These are phyloP conservation scores for Aotearoamyces nothofagi DNA, from an alignment of 2,329 filamentous ascomycete genomes.

Conservation along the genomic window DNA sequence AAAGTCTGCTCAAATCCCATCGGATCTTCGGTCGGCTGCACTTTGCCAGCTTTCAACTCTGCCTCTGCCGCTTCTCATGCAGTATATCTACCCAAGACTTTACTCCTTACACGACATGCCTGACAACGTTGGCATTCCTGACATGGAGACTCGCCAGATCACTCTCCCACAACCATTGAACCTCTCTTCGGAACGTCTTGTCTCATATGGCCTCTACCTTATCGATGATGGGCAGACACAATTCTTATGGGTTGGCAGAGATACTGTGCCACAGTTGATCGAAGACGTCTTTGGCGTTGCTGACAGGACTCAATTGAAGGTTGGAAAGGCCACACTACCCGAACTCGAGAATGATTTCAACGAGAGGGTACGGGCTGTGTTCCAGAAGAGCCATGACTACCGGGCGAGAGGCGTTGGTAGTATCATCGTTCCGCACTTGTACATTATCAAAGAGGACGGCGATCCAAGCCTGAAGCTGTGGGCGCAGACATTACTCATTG, in stretches of 20 bases:
- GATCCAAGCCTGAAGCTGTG: slow-evolving; percentile 90
- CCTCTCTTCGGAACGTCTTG: slow-evolving; percentile 74
- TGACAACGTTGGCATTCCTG: slow-evolving; percentile 74
- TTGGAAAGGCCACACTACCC: slow-evolving; percentile 79
- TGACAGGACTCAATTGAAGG: slow-evolving; percentile 71
- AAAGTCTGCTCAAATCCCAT: slow-evolving; percentile 86
- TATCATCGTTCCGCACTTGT: slow-evolving; percentile 83
- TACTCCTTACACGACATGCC: slow-evolving; percentile 96
- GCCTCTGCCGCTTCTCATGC: slow-evolving; percentile 75
- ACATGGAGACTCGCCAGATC: slow-evolving; percentile 77
- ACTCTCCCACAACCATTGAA: slow-evolving; percentile 74
- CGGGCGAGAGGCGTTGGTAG: slow-evolving; percentile 77
- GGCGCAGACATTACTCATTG: slow-evolving; percentile 90
- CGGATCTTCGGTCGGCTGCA: slow-evolving; percentile 83
- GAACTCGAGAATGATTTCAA: slow-evolving; percentile 93
- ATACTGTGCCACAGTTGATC: slow-evolving; percentile 80
- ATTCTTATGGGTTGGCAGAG: slow-evolving; percentile 91
- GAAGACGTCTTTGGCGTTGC: slow-evolving; percentile 79
- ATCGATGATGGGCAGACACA: slow-evolving; percentile 97
- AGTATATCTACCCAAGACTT: slow-evolving; percentile 77
- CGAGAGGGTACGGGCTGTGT: slow-evolving; percentile 76
- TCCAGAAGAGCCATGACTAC: slow-evolving; percentile 87
- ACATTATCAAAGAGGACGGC: slow-evolving; percentile 87
- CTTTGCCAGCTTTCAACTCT: slow-evolving; percentile 90
- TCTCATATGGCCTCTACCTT: slow-evolving; percentile 82